Base-by-base conservation (phyloP, 495 filamentous ascomycete species). In the Penicillium psychrofluorescens region DNA sequence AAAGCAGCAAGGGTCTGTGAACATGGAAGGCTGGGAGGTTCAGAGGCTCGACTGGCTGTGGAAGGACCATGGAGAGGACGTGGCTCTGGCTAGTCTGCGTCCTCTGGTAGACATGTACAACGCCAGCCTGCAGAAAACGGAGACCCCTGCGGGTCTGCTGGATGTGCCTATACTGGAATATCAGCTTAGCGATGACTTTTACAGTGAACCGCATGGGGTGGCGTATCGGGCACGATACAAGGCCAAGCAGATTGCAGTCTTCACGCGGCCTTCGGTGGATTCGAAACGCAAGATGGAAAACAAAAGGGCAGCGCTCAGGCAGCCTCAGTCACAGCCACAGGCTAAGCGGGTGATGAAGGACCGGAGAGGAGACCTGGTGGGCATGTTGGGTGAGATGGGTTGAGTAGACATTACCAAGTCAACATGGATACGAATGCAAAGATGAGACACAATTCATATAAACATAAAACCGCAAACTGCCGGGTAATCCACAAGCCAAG, bases 321-420 rank as follows among this genome's bases (percentile, higher is more conserved):
- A 28, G 4, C 12, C 16, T 38, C 22, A 15, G 11, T 36, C 38
- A 12, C 46, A 47, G 40, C 41, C 22, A 22, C 22, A 22, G 22
- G 22, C 13, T 27, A 49, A 41, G 16, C 6, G 45, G 43, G 48
- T 51, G 2, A 65, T 62, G 62, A 62, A 47, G 39, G 45, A 50
- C 10, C 49, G 50, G 29, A 41, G 40, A 8, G 51, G 44, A 15
- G 53, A 58, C 40, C 50, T 64, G 1, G 41, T 44, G 0, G 44
- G 50, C 33, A 32, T 57, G n/a, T 44, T 64, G 43, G 32, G 4
- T 7, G 32, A 34, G 32, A 22, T 22, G 22, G 22, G 22, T 22
- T 22, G 22, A 22, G 35, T 22, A 16, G 16, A 28, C 14, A n/a
- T 41, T 11, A 37, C 44, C 22, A 4, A 22, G 22, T 11, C 29